These are phyloP conservation scores for Vanilla planifolia DNA, from an alignment of 106 monocot genomes.

Conservation along the genomic window DNA sequence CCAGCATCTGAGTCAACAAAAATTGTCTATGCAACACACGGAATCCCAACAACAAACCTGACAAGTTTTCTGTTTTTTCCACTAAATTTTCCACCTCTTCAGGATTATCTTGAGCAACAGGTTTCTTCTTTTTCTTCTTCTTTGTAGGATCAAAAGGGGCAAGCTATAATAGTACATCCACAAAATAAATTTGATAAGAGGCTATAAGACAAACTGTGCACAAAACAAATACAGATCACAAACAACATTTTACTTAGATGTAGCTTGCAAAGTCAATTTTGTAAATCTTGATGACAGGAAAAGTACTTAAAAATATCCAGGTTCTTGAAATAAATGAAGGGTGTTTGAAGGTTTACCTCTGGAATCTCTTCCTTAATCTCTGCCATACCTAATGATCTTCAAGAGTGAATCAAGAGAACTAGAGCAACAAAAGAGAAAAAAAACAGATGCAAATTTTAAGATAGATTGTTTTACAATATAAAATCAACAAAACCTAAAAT, in stretches of 20 bases:
- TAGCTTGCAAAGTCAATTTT: too few species aligned
- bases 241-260: too few species aligned
- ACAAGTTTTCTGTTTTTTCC: slow-evolving; percentile 37
- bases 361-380: slow-evolving; percentile 25
- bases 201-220: background rate
- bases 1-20: background rate
- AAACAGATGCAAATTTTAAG: too few species aligned
- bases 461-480: too few species aligned
- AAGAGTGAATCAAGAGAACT: too few species aligned
- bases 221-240: background rate
- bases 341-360: slow-evolving; percentile 9
- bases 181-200: background rate
- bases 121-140: slow-evolving; percentile 85
- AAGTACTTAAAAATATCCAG: background rate
- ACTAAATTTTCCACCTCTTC: slow-evolving; percentile 36
- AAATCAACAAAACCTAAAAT: too few species aligned
- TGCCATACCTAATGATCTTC: too few species aligned
- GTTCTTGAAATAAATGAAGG: background rate
- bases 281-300: background rate
- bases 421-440: too few species aligned
- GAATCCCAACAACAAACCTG: slow-evolving; percentile 19
- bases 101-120: slow-evolving; percentile 34
- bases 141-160: slow-evolving; percentile 56
- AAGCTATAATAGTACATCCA: slow-evolving; percentile 23
- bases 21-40: background rate